phyloP scores from a whole-genome alignment of 2,329 filamentous ascomycete species.

The Ceratocystis diversiconidia region DNA sequence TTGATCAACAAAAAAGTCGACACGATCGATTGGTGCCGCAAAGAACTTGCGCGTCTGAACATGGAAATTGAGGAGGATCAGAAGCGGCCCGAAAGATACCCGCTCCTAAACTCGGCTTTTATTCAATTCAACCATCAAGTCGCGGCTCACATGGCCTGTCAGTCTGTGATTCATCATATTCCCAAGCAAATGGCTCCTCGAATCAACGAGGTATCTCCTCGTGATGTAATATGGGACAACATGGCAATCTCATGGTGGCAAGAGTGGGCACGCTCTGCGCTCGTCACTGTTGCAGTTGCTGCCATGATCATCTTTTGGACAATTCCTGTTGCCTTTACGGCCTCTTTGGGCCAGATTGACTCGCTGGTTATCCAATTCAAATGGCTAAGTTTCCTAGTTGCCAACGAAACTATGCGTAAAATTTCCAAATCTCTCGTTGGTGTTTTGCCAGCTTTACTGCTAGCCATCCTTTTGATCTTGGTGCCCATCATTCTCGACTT shows the following conservation, averaged over 20 bases:
- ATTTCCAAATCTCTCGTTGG: constrained; percentile 57
- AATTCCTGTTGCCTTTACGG: constrained; percentile 78
- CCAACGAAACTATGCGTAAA: constrained; percentile 44
- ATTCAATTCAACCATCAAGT: constrained; percentile 98
- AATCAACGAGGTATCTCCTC: constrained; percentile 82
- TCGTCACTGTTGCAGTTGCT: constrained; percentile 50
- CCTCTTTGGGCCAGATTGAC: constrained; percentile 63
- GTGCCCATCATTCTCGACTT: constrained; percentile 67
- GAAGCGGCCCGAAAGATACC: constrained; percentile 68
- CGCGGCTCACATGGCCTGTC: constrained; percentile 94
- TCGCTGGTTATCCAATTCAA: constrained; percentile 48
- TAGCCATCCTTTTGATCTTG: constrained; percentile 65
- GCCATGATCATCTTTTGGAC: constrained; percentile 82
- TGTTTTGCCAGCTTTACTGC: constrained; percentile 65
- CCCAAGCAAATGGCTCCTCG: constrained; percentile 89
- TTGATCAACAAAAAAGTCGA: constrained; percentile 82
- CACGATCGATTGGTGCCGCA: constrained; percentile 81
- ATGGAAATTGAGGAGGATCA: constrained; percentile 87
- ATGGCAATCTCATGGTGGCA: constrained; percentile 96
- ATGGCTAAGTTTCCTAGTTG: constrained; percentile 58
- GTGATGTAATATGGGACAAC: constrained; percentile 92
- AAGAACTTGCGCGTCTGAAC: constrained; percentile 75
- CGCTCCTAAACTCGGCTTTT: constrained; percentile 90
- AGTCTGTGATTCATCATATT: constrained; percentile 77
- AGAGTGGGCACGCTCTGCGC: constrained; percentile 55